Conservation (phyloP, 2,329 filamentous ascomycete species). For the Colletotrichum siamense region DNA sequence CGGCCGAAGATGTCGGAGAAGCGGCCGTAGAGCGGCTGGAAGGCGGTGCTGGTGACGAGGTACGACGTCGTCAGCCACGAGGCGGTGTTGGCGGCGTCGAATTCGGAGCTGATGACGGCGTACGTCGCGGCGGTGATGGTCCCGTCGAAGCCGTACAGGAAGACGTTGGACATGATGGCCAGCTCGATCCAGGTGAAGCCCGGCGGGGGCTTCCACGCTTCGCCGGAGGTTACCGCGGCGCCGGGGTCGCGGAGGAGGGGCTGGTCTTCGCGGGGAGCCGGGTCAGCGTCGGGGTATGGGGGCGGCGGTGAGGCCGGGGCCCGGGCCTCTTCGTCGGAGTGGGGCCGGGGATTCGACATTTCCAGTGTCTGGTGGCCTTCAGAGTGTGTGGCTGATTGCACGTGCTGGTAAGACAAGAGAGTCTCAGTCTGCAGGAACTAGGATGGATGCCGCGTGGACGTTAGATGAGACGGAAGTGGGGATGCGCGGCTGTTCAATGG, state of each 20-base stretch:
- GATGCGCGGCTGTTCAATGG: background rate
- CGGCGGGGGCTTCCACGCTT: conserved; percentile 50
- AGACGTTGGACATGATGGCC: conserved; percentile 69
- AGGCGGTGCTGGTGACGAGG: conserved; percentile 72
- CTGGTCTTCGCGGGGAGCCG: conserved; percentile 22
- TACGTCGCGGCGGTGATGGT: conserved; percentile 78
- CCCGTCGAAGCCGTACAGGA: conserved; percentile 71
- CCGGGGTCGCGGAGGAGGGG: conserved; percentile 27
- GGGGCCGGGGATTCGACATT: background rate
- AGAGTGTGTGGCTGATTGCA: background rate
- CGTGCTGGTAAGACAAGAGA: background rate
- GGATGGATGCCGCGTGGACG: background rate
- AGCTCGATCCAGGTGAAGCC: conserved; percentile 65
- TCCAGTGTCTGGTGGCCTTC: background rate
- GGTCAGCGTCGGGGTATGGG: background rate
- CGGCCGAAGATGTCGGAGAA: conserved; percentile 74
- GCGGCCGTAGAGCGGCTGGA: conserved; percentile 75
- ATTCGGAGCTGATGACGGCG: conserved; percentile 77
- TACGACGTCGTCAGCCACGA: conserved; percentile 80
- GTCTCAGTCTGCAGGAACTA: background rate
- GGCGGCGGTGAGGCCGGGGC: background rate
- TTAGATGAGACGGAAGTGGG: background rate
- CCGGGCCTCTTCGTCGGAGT: conserved; percentile 4
- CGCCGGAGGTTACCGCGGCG: conserved; percentile 6
- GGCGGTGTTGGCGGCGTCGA: conserved; percentile 73